phyloP scores from a whole-genome alignment of 805 yeast species.

The Saccharomycopsis fibuligera region DNA sequence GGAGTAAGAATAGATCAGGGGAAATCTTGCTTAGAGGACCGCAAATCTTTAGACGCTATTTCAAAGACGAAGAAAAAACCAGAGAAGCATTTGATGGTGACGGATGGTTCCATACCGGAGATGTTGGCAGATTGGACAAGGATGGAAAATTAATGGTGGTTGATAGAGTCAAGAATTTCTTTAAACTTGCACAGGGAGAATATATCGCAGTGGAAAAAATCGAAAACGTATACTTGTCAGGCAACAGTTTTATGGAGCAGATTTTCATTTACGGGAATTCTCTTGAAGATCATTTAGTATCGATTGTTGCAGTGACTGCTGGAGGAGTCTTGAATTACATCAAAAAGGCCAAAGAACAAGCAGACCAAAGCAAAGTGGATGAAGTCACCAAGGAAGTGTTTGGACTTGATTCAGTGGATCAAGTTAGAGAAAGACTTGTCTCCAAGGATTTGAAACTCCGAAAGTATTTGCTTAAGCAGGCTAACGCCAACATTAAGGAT shows the following conservation, averaged over 20 bases:
- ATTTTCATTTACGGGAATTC: constrained; percentile 53
- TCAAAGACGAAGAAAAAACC: constrained; percentile 44
- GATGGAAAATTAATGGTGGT: constrained; percentile 39
- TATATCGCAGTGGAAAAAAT: constrained; percentile 62
- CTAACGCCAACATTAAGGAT: constrained; percentile 34
- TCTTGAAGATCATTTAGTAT: constrained; percentile 45
- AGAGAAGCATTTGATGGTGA: constrained; percentile 37
- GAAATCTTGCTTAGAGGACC: constrained; percentile 55
- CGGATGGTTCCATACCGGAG: constrained; percentile 59
- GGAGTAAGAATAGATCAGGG: constrained; percentile 34
- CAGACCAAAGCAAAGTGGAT: neutral
- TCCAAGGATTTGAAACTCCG: constrained; percentile 9
- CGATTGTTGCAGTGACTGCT: constrained; percentile 48
- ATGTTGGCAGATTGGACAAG: constrained; percentile 36
- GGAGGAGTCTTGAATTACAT: constrained; percentile 19
- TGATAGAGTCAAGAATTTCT: constrained; percentile 62
- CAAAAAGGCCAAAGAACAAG: neutral
- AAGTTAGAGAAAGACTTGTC: constrained; percentile 10
- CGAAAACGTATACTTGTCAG: constrained; percentile 47
- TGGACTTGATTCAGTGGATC: neutral
- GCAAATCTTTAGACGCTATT: constrained; percentile 46
- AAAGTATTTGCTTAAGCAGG: constrained; percentile 27
- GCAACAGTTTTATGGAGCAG: constrained; percentile 38
- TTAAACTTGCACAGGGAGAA: constrained; percentile 52
- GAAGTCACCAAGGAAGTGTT: neutral